A percentile compares a stretch with the other conserved stretches of the same genome.
phyloP scores from a whole-genome alignment of 495 filamentous ascomycete genomes.

The Clavariopsis aquatica region DNA sequence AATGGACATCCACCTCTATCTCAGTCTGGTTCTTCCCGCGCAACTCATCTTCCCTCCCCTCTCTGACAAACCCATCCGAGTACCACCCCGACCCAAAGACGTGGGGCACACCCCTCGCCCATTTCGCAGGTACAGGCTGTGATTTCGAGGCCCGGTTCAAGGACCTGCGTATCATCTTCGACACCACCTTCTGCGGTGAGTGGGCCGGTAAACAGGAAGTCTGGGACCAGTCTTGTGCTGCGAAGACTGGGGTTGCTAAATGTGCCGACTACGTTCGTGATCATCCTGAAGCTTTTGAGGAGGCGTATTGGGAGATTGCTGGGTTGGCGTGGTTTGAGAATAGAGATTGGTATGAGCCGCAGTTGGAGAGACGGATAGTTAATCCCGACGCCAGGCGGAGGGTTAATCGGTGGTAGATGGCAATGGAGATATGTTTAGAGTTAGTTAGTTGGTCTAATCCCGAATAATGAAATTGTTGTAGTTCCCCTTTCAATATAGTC shows the following conservation, averaged over 20 bases:
- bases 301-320: slow-evolving; percentile 41
- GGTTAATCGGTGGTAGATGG: no score
- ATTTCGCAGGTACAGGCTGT: slow-evolving; percentile 59
- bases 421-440: no score
- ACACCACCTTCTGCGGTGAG: slow-evolving; percentile 69
- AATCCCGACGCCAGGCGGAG: no score
- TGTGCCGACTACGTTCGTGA: slow-evolving; percentile 43
- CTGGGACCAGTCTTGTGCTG: slow-evolving; percentile 19
- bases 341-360: no score
- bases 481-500: no score
- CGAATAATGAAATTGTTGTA: no score
- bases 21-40: slow-evolving; percentile 35
- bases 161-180: slow-evolving; percentile 66
- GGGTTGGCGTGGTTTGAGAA: slow-evolving; percentile 31
- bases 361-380: no score
- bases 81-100: slow-evolving; percentile 19
- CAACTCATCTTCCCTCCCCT: slow-evolving; percentile 3
- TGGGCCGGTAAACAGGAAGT: slow-evolving; percentile 50
- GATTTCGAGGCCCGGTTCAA: slow-evolving; percentile 62
- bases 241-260: slow-evolving; percentile 24
- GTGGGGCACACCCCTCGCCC: slow-evolving; percentile 34
- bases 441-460: no score
- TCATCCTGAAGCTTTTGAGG: slow-evolving; percentile 39
- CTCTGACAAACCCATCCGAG: background rate
- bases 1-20: slow-evolving; percentile 33